These are phyloP conservation scores for Tulasnella sp. DNA, from an alignment of 768 basidiomycete species.

Conservation along the genomic window DNA sequence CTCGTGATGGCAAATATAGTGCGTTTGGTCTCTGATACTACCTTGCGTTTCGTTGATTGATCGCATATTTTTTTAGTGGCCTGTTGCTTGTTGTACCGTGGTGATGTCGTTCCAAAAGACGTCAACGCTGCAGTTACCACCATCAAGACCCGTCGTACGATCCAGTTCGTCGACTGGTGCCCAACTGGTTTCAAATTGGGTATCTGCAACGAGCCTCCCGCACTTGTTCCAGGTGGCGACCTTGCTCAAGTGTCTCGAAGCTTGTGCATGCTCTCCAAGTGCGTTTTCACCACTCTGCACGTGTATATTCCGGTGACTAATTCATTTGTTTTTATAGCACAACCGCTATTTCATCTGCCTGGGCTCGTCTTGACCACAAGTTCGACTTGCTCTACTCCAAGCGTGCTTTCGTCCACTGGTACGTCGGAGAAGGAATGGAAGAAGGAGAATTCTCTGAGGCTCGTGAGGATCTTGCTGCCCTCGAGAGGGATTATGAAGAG, in stretches of 20 bases:
- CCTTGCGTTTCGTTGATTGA: background rate
- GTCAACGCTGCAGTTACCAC: slow-evolving; percentile 81
- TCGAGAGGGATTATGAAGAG: slow-evolving; percentile 93
- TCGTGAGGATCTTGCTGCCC: slow-evolving; percentile 91
- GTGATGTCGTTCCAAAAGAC: slow-evolving; percentile 95
- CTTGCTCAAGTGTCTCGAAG: slow-evolving; percentile 88
- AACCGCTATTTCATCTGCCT: slow-evolving; percentile 86
- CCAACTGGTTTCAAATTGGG: slow-evolving; percentile 83
- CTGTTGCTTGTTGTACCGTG: slow-evolving; percentile 83
- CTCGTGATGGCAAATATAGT: slow-evolving; percentile 98
- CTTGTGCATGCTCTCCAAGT: slow-evolving; percentile 95
- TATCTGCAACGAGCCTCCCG: slow-evolving; percentile 93
- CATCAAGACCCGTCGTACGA: slow-evolving; percentile 96
- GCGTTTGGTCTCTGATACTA: slow-evolving; percentile 24
- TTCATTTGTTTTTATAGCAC: slow-evolving; percentile 39
- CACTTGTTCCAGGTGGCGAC: slow-evolving; percentile 85
- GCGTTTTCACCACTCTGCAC: slow-evolving; percentile 19
- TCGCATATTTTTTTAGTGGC: slow-evolving; percentile 45
- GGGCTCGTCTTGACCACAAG: slow-evolving; percentile 93
- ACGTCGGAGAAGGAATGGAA: slow-evolving; percentile 99
- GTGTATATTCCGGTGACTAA: background rate
- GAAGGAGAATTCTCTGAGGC: slow-evolving; percentile 99
- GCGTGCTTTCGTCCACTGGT: slow-evolving; percentile 86
- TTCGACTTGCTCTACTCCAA: slow-evolving; percentile 98
- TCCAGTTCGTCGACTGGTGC: slow-evolving; percentile 98